Evolutionary conservation across 345 rosid species (phyloP).

Genomic region (Corchorus capsularis): DNA sequence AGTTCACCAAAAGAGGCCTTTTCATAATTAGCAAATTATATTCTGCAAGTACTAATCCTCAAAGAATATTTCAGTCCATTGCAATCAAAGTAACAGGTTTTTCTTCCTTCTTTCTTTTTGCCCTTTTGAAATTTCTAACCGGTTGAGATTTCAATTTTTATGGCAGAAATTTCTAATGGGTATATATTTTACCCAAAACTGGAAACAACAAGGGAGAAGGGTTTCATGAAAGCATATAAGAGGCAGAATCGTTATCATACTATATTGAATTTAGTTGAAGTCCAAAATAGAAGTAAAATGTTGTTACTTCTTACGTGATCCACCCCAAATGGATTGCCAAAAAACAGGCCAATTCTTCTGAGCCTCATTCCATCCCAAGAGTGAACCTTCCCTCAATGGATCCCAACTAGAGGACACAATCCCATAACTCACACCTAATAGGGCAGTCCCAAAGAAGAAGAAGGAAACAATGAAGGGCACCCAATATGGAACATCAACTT

Average conservation of each 20-base stretch:
- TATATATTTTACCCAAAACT: background rate
- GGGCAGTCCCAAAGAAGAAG: constrained; percentile 83
- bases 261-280: background rate
- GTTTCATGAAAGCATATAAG: background rate
- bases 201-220: background rate
- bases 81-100: background rate
- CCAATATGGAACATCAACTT: constrained; percentile 85
- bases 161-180: background rate
- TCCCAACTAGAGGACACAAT: constrained; percentile 97
- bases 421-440: constrained; percentile 86
- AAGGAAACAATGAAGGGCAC: constrained; percentile 82
- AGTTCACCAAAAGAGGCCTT: background rate
- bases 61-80: background rate
- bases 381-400: constrained; percentile 88
- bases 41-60: background rate
- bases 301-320: constrained; percentile 52
- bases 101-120: background rate
- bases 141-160: too few relatives aligned
- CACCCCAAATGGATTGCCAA: constrained; percentile 86
- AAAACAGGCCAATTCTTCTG: constrained; percentile 93
- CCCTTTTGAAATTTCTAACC: too few relatives aligned
- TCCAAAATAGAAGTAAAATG: background rate
- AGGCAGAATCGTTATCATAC: background rate
- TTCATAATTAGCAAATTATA: background rate
- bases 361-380: constrained; percentile 94